Evolutionary conservation across 1,284 basidiomycete species (phyloP).

Genomic region (Leccinum griseonigrum): DNA sequence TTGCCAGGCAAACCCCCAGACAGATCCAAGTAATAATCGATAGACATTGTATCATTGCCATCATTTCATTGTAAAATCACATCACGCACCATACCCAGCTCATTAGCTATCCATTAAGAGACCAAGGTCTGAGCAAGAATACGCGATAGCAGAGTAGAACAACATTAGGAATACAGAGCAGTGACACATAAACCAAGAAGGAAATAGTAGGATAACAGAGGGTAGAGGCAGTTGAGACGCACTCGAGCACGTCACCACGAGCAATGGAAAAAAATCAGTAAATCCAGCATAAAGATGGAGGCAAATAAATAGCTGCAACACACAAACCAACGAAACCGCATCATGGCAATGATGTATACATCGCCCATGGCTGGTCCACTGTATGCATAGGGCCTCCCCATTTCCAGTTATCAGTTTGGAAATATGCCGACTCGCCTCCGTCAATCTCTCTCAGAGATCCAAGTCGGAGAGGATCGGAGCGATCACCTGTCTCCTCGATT

Average conservation of each 20-base stretch:
- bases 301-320: constrained; percentile 34
- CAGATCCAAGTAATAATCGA: constrained; percentile 15
- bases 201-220: constrained; percentile 34
- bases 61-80: constrained; percentile 14
- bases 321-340: constrained; percentile 34
- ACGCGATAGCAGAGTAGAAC: constrained; percentile 37
- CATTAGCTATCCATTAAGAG: constrained; percentile 34
- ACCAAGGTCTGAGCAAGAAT: constrained; percentile 39
- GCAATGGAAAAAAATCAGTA: constrained; percentile 19
- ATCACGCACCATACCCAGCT: constrained; percentile 15
- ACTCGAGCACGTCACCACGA: constrained; percentile 18
- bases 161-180: constrained; percentile 40
- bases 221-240: constrained; percentile 3
- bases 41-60: constrained; percentile 1
- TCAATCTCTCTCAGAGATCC: constrained; percentile 69
- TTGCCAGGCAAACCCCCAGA: constrained; percentile 22
- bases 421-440: constrained; percentile 71
- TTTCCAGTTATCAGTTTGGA: constrained; percentile 63
- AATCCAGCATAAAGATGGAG: constrained; percentile 41
- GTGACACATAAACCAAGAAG: constrained; percentile 38
- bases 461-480: constrained; percentile 52
- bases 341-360: constrained; percentile 50
- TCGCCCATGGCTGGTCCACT: constrained; percentile 69
- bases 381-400: constrained; percentile 67
- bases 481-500: constrained; percentile 43